Evolutionary conservation across 2,329 filamentous ascomycete genomes (phyloP).

Genomic region (Tricladium varicosporioides): DNA sequence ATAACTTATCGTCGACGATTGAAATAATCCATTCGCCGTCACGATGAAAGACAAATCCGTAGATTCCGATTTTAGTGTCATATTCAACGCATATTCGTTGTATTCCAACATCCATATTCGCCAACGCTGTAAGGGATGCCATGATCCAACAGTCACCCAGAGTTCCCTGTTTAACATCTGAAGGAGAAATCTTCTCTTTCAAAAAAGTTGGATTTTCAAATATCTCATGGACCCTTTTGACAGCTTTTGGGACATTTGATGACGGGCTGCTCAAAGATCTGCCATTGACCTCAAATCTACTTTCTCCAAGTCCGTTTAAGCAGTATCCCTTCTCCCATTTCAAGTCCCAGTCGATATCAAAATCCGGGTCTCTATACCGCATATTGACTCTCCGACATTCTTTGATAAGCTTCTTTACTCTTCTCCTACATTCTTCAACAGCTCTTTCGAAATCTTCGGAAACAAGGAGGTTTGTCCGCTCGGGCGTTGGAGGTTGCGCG

Average conservation of each 20-base stretch:
- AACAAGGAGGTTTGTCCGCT: slow-evolving; percentile 58
- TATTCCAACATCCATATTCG: slow-evolving; percentile 69
- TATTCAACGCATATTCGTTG: slow-evolving; percentile 73
- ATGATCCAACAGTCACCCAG: slow-evolving; percentile 87
- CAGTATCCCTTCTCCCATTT: slow-evolving; percentile 36
- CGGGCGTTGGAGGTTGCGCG: slow-evolving; percentile 39
- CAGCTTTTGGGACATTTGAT: slow-evolving; percentile 63
- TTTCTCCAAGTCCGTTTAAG: slow-evolving; percentile 28
- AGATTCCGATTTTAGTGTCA: slow-evolving; percentile 74
- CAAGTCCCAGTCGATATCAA: slow-evolving; percentile 65
- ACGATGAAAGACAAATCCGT: slow-evolving; percentile 84
- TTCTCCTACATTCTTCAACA: slow-evolving; percentile 63
- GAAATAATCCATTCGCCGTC: slow-evolving; percentile 92
- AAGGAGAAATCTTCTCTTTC: slow-evolving; percentile 72
- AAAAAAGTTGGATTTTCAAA: slow-evolving; percentile 77
- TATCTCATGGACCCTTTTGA: slow-evolving; percentile 74
- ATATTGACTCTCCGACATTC: slow-evolving; percentile 76
- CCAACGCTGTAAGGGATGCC: slow-evolving; percentile 73
- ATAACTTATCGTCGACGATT: slow-evolving; percentile 89
- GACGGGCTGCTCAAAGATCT: slow-evolving; percentile 45
- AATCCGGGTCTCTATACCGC: slow-evolving; percentile 80
- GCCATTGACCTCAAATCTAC: slow-evolving; percentile 50
- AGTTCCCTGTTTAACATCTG: slow-evolving; percentile 76
- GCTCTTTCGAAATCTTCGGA: slow-evolving; percentile 68
- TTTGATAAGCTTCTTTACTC: slow-evolving; percentile 57